These are phyloP conservation scores for Tanacetum coccineum DNA, from an alignment of 129 eudicot genomes.

Conservation along the genomic window DNA sequence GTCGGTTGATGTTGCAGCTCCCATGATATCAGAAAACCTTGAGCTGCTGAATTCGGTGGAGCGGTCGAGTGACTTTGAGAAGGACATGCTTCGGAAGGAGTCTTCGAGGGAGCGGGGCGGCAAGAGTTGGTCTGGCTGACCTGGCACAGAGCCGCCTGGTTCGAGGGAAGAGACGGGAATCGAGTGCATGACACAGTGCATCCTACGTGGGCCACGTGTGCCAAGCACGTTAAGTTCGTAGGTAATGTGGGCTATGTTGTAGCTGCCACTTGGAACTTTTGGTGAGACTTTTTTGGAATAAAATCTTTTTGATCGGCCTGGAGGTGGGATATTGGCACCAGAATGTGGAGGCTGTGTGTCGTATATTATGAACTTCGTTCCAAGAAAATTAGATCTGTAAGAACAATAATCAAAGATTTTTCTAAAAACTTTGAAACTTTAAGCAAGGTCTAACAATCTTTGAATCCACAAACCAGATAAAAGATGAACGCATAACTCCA, in stretches of 20 bases:
- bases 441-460: background rate
- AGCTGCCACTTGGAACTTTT: conserved; percentile 78
- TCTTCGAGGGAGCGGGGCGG: conserved; percentile 74
- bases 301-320: conserved; percentile 69
- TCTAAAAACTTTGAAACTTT: background rate
- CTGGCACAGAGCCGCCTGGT: conserved; percentile 71
- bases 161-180: conserved; percentile 72
- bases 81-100: conserved; percentile 76
- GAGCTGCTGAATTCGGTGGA: conserved; percentile 81
- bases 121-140: conserved; percentile 74
- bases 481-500: background rate
- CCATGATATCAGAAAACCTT: conserved; percentile 57
- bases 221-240: conserved; percentile 88
- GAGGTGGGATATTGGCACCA: conserved; percentile 48
- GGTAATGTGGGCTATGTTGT: conserved; percentile 74
- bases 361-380: conserved; percentile 78
- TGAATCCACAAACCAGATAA: background rate
- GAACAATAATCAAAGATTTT: background rate
- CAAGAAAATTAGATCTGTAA: conserved; percentile 79
- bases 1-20: conserved; percentile 34
- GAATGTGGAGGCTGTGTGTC: conserved; percentile 90
- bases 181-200: conserved; percentile 85
- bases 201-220: conserved; percentile 84
- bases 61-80: conserved; percentile 73
- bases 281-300: conserved; percentile 83